Evolutionary conservation across 164 flowering plant genomes (phyloP), one percentile per base, ranked within the genome.

Genomic region (Vitis rotundifolia): DNA sequence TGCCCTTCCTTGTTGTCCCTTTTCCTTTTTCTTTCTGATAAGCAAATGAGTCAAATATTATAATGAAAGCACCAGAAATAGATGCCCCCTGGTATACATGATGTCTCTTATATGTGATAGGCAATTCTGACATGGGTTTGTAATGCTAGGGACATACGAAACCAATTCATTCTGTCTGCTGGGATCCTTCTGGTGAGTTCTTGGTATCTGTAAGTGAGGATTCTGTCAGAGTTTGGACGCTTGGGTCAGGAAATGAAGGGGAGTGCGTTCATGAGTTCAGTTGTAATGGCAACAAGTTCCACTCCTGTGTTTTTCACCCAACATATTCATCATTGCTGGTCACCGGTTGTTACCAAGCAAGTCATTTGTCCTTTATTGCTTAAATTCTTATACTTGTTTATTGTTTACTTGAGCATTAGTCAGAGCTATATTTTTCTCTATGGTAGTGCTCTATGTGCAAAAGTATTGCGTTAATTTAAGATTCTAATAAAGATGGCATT

Each of bases 171-270:
- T 89, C 89, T 31, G 82, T 91, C 47, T 88, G 93, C 80, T 91
- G 94, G 97, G 83, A 89, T 72, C 77, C 87, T 10, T 77, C 83
- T 50, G 94, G 93, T 1, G 86, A 89, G 67, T 79, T 71, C 28
- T 73, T 91, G 62, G 97, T 94, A 64, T 89, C 97, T 59, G 91
- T 85, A 6, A 86, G 97, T 69, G 92, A 89, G 76, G 97, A 91
- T 68, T 78, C 83, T 63, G 91, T 87, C 26, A 68, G 87, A 66
- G 85, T 89, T 1, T 91, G 92, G 97, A 71, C 78, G 1, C 68
- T 84, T 66, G 81, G 79, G 57, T 79, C 91, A 6, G 88, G 87
- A 12, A 76, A 73, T 52, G 90, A 88, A 71, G 89, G 94, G 49
- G 89, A 86, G 9, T 85, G 86, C 52, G 73, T 85, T 47, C 91